A percentile compares a stretch with the other conserved stretches of the same genome.
These are phyloP conservation scores for Bothriochloa decipiens DNA, from an alignment of 176 grass and related monocot genomes.

Conservation along the genomic window DNA sequence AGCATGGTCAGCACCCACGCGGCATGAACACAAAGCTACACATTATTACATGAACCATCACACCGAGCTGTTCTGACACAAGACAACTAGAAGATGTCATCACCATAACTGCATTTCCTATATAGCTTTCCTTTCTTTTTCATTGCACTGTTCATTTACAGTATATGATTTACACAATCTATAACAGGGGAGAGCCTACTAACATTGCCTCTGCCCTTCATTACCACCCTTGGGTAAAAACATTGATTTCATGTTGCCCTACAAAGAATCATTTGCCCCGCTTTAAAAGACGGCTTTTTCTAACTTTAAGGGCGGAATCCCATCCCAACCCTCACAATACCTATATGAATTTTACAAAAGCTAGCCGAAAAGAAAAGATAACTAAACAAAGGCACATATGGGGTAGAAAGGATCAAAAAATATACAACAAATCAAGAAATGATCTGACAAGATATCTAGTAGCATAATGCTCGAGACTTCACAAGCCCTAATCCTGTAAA, in stretches of 20 bases:
- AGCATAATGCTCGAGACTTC: constrained; percentile 42
- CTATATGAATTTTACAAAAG: constrained; percentile 64
- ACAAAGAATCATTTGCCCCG: constrained; percentile 82
- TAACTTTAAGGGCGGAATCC: constrained; percentile 51
- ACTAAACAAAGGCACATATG: constrained; percentile 45
- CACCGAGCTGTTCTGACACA: background rate
- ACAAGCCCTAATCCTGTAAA: constrained; percentile 90
- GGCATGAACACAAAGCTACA: background rate
- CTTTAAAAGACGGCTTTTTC: constrained; percentile 57
- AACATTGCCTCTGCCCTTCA: constrained; percentile 28
- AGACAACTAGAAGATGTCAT: background rate
- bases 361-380: constrained; percentile 51
- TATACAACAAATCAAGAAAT: constrained; percentile 75
- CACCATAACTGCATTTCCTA: constrained; percentile 26
- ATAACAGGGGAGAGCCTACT: constrained; percentile 35
- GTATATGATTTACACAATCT: constrained; percentile 60
- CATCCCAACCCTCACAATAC: constrained; percentile 71
- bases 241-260: constrained; percentile 47
- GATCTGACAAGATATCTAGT: constrained; percentile 44
- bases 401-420: constrained; percentile 47
- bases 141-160: constrained; percentile 61
- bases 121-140: constrained; percentile 39
- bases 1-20: background rate
- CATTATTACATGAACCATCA: no score
- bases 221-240: constrained; percentile 45